These are phyloP conservation scores for Auricularia heimuer DNA, from an alignment of 768 basidiomycete genomes.

Conservation along the genomic window DNA sequence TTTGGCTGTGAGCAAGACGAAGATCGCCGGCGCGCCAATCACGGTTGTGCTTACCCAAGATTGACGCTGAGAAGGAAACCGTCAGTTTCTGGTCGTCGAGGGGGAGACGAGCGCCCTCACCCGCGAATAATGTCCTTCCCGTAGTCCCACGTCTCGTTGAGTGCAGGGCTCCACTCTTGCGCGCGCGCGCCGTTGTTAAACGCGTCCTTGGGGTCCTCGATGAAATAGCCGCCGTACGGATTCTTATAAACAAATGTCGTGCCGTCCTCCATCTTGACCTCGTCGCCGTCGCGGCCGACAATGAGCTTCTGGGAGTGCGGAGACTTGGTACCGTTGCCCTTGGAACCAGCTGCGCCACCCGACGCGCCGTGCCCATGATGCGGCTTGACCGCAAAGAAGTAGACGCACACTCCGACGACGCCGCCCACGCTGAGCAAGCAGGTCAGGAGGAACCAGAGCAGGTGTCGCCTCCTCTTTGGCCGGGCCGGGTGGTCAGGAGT, in stretches of 20 bases:
- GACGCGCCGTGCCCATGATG: conserved; percentile 10
- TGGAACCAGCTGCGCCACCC: conserved; percentile 41
- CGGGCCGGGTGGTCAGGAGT: neutral
- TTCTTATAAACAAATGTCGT: conserved; percentile 68
- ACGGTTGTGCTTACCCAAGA: conserved; percentile 3
- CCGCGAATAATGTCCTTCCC: conserved; percentile 52
- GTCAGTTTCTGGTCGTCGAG: neutral
- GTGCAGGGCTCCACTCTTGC: conserved; percentile 71
- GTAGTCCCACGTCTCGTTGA: conserved; percentile 69
- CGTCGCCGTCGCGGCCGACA: conserved; percentile 74
- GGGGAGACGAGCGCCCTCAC: conserved; percentile 24
- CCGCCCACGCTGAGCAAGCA: conserved; percentile 7
- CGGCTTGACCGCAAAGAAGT: conserved; percentile 16
- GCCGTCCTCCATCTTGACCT: conserved; percentile 55
- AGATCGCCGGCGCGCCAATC: conserved; percentile 40
- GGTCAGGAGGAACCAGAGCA: conserved; percentile 10
- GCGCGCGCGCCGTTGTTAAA: conserved; percentile 66
- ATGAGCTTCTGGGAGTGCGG: conserved; percentile 12
- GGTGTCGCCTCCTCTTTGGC: neutral
- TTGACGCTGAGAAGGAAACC: conserved; percentile 2
- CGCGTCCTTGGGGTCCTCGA: conserved; percentile 63
- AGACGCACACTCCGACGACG: conserved; percentile 14
- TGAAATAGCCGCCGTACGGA: conserved; percentile 64
- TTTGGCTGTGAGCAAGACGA: conserved; percentile 24
- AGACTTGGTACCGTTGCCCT: conserved; percentile 17